Base-by-base conservation (phyloP, 257 asterid species). In the Primulina tabacum region DNA sequence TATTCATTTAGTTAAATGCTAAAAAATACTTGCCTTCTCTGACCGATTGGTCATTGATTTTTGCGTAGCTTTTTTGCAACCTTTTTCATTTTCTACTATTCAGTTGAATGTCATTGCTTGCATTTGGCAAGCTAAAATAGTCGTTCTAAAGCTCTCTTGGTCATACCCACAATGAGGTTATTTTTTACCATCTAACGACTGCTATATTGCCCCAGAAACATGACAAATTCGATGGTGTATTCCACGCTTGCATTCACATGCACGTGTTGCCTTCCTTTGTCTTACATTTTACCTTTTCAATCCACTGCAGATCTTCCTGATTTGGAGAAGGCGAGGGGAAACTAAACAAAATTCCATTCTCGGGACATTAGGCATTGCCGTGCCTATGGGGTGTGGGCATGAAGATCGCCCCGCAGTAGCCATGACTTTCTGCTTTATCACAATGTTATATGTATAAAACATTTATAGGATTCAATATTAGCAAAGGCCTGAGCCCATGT, bases 221-320 rank as follows among this genome's bases (percentile, higher is more conserved):
- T 43, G 53, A 43, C 53, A 47, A 47, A 47, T 47, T 5, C 4
- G 8, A 14, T 20, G 18, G 53, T 21, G 32, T 34, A n/a, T 18
- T 8, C 30, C 35, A 35, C 18, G 18, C 53, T 35, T 62, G 38
- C 18, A 53, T 1, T 47, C 17, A 16, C 17, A 20, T 47, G 5
- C 56, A 47, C 12, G 52, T 28, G 28, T 62, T 17, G 28, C 37
- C 43, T 62, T 32, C 20, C n/a, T 3, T 20, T 14, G 56, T 5
- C 1, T 47, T 34, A n/a, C 37, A n/a, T 70, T 6, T 55, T 61
- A 2, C 17, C 21, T 56, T 60, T 17, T 26, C 64, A 65, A 60
- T 75, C 50, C 62, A 28, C 14, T 79, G 83, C 88, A 90, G 95
- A 90, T 88, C 95, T 90, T 78, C 97, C 95, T 24, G 95, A 90